These are phyloP conservation scores for Fusarium xylarioides DNA, from an alignment of 2,329 filamentous ascomycete genomes.

Conservation along the genomic window DNA sequence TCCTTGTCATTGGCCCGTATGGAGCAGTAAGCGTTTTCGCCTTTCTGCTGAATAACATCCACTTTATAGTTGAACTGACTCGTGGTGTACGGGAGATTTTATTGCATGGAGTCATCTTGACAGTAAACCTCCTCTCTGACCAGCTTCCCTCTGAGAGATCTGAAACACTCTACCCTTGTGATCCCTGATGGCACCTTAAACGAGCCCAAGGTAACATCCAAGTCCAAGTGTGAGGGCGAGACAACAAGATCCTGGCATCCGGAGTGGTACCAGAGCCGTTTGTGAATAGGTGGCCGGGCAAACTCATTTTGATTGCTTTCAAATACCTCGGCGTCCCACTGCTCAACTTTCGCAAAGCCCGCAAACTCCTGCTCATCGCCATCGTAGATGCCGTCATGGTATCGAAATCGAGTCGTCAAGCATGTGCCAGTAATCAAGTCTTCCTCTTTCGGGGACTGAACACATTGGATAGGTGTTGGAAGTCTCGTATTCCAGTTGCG, in stretches of 20 bases:
- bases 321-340: not conserved
- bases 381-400: not conserved
- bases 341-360: not conserved
- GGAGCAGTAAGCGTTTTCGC: not conserved
- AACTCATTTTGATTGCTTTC: not conserved
- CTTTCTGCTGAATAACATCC: not conserved
- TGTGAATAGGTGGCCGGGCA: not conserved
- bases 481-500: not conserved
- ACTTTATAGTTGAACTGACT: not conserved
- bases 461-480: not conserved
- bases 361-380: not conserved
- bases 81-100: not conserved
- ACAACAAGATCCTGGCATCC: not conserved
- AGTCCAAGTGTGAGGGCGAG: not conserved
- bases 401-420: not conserved
- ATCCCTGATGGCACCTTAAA: not conserved
- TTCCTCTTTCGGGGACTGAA: not conserved
- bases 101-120: not conserved
- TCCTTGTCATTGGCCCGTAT: not conserved
- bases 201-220: not conserved
- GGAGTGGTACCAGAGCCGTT: not conserved
- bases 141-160: not conserved
- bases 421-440: not conserved
- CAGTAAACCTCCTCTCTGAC: not conserved
- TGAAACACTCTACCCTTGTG: not conserved